These are phyloP conservation scores for Cutaneotrichosporon cavernicola DNA, from an alignment of 1,284 basidiomycete genomes.

Conservation along the genomic window DNA sequence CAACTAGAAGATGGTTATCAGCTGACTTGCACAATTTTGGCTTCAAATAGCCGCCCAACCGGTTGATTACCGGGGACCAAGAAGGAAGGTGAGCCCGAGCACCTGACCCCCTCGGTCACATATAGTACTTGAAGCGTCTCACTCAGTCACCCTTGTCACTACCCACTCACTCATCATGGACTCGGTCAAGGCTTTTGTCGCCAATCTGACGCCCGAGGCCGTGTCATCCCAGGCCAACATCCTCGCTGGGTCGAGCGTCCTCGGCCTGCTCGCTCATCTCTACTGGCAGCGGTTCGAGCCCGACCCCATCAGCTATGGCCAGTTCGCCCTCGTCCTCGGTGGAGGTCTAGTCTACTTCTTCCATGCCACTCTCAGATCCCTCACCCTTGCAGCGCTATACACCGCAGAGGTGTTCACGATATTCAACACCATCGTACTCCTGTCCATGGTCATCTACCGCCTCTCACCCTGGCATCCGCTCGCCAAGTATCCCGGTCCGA, in stretches of 20 bases:
- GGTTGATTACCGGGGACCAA: too few relatives aligned
- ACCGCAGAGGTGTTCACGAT: neutral
- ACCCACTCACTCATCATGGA: neutral
- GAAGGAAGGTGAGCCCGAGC: too few relatives aligned
- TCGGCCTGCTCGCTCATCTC: constrained; percentile 11
- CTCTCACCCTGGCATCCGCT: constrained; percentile 20
- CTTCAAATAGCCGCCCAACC: too few relatives aligned
- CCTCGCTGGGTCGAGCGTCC: neutral
- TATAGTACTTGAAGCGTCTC: too few relatives aligned
- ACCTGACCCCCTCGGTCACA: too few relatives aligned
- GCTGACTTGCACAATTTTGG: too few relatives aligned
- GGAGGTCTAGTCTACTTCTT: neutral
- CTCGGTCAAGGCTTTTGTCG: neutral
- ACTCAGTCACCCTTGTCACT: too few relatives aligned
- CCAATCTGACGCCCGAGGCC: neutral
- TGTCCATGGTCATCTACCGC: constrained; percentile 14
- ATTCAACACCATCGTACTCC: neutral
- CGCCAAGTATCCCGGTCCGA: constrained; percentile 14
- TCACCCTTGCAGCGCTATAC: neutral
- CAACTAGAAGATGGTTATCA: too few relatives aligned
- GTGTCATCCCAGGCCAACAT: constrained; percentile 9
- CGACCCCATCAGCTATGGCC: constrained; percentile 8
- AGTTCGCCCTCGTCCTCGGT: neutral
- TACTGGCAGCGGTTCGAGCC: constrained; percentile 16
- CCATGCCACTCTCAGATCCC: neutral